Evolutionary conservation across 106 monocot genomes (phyloP).

Genomic region (Dioscorea dumetorum): DNA sequence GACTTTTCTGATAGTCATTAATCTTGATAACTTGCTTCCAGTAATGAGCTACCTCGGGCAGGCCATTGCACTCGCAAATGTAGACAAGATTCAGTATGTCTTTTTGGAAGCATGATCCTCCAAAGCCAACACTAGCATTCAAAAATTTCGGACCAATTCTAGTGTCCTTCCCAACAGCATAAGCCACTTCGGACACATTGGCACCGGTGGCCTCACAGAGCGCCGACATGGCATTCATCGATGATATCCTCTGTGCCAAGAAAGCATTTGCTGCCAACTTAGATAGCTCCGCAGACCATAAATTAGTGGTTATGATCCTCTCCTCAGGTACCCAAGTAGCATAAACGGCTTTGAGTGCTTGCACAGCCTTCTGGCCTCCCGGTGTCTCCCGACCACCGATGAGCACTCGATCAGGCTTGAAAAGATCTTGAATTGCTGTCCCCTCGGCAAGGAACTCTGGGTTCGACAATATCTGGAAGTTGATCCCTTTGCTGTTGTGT

Average conservation of each 20-base stretch:
- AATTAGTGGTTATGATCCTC: constrained; percentile 8
- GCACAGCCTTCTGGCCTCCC: constrained; percentile 13
- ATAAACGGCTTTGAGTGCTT: constrained; percentile 14
- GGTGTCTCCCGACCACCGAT: constrained; percentile 16
- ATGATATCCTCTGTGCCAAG: constrained; percentile 19
- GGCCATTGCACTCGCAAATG: constrained; percentile 20
- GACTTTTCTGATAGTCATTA: constrained; percentile 20
- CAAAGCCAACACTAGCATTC: constrained; percentile 19
- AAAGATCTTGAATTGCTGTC: constrained; percentile 10
- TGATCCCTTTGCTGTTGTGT: constrained; percentile 16
- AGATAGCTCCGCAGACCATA: constrained; percentile 20
- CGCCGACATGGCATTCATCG: constrained; percentile 17
- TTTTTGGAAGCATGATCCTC: constrained; percentile 19
- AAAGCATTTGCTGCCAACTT: constrained; percentile 20
- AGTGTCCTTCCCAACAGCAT: constrained; percentile 17
- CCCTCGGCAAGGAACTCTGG: constrained; percentile 23
- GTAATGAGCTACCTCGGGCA: constrained; percentile 19
- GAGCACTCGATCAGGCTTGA: constrained; percentile 12
- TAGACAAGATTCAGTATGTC: constrained; percentile 18
- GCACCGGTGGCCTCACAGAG: constrained; percentile 21
- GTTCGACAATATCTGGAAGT: constrained; percentile 22
- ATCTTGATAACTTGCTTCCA: constrained; percentile 23
- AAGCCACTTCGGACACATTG: constrained; percentile 15
- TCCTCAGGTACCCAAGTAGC: constrained; percentile 18
- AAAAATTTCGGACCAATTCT: constrained; percentile 17